Evolutionary conservation across 257 asterid genomes (phyloP).

Genomic region (Verbena officinalis): DNA sequence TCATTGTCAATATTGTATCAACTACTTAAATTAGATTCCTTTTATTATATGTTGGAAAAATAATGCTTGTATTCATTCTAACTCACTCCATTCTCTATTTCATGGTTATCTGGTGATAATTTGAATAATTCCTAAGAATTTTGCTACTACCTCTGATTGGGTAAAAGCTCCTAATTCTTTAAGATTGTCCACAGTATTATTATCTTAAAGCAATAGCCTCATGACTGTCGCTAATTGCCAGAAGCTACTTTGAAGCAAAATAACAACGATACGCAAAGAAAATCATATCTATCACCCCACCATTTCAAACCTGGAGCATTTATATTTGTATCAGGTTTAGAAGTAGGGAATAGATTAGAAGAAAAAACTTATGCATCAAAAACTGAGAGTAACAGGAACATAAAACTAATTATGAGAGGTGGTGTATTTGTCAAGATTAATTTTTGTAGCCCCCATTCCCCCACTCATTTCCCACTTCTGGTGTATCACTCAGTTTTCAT

Average conservation of each 20-base stretch:
- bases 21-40: slow-evolving; percentile 1
- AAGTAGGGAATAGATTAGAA: neutral
- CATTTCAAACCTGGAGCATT: neutral
- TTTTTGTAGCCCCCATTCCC: neutral
- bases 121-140: slow-evolving; percentile 5
- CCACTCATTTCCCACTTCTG: neutral
- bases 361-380: slow-evolving; percentile 5
- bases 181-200: neutral
- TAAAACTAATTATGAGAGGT: neutral
- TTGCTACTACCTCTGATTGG: slow-evolving; percentile 6
- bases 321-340: slow-evolving; percentile 13
- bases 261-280: neutral
- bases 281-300: neutral
- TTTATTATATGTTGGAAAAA: neutral
- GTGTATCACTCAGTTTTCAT: neutral
- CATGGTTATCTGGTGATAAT: neutral
- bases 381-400: slow-evolving; percentile 18
- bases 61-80: neutral
- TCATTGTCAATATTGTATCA: neutral
- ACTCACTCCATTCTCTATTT: neutral
- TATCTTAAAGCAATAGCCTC: slow-evolving; percentile 4
- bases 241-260: neutral
- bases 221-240: neutral
- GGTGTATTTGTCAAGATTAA: neutral
- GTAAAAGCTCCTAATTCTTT: slow-evolving; percentile 7